phyloP scores from a whole-genome alignment of 768 basidiomycete species.

The Terana coerulea region DNA sequence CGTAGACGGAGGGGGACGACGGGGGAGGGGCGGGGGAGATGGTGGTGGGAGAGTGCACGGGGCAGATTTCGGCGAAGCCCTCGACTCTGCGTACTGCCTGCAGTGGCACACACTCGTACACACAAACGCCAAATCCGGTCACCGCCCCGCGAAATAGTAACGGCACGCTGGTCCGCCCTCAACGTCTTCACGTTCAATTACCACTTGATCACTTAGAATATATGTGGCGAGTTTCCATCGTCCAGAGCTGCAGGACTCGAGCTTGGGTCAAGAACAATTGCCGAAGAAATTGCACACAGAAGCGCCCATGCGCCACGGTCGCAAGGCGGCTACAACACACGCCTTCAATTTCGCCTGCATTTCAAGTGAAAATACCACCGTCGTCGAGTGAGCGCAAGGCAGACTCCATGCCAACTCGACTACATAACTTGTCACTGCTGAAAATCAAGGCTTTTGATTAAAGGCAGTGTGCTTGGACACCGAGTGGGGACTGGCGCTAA shows the following conservation, averaged over 20 bases:
- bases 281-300: not conserved
- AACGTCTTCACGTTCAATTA: too few species aligned
- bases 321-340: conserved; percentile 4
- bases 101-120: conserved; percentile 11
- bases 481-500: too few species aligned
- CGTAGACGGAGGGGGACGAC: conserved; percentile 10
- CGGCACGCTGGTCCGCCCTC: not conserved
- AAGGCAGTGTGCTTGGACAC: conserved; percentile 7
- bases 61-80: conserved; percentile 16
- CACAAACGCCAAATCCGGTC: conserved; percentile 12
- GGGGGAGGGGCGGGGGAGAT: conserved; percentile 10
- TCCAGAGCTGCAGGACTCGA: not conserved
- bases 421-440: too few species aligned
- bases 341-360: too few species aligned
- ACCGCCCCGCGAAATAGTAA: conserved; percentile 3
- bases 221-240: not conserved
- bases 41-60: conserved; percentile 18
- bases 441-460: not conserved
- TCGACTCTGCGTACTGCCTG: conserved; percentile 12
- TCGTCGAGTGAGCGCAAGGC: too few species aligned
- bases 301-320: conserved; percentile 7
- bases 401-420: too few species aligned
- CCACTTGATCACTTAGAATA: not conserved
- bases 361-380: too few species aligned
- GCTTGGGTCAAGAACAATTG: not conserved